phyloP scores from a whole-genome alignment of 1,284 basidiomycete species.

The Xanthoconium separans region DNA sequence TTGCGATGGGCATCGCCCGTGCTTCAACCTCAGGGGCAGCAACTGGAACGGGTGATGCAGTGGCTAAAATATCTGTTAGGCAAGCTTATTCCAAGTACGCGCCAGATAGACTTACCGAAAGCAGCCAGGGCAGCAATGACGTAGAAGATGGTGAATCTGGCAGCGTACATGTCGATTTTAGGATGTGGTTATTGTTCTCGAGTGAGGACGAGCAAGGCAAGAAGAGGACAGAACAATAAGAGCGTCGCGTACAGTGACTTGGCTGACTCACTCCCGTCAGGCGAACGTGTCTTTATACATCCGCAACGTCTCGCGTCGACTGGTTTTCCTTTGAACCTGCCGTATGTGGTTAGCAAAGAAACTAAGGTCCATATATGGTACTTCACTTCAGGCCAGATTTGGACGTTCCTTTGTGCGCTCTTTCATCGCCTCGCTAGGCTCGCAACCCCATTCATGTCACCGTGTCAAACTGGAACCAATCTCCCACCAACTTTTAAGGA shows the following conservation, averaged over 20 bases:
- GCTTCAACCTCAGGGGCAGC: constrained; percentile 8
- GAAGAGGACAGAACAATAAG: constrained; percentile 34
- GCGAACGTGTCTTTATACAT: constrained; percentile 25
- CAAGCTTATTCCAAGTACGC: not conserved
- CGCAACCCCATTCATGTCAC: not conserved
- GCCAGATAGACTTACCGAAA: constrained; percentile 19
- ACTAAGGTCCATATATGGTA: constrained; percentile 23
- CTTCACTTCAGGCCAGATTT: constrained; percentile 27
- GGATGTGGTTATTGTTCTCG: constrained; percentile 30
- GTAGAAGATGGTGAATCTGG: constrained; percentile 29
- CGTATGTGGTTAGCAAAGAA: constrained; percentile 22
- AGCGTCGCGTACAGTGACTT: constrained; percentile 14
- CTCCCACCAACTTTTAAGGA: constrained; percentile 15
- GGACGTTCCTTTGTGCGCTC: constrained; percentile 28
- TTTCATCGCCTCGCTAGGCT: not conserved
- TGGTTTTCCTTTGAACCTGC: constrained; percentile 26
- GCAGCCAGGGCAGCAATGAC: constrained; percentile 27
- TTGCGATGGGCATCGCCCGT: not conserved
- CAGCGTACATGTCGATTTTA: constrained; percentile 28
- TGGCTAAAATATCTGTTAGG: constrained; percentile 15
- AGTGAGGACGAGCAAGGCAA: constrained; percentile 2
- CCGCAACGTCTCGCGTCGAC: not conserved
- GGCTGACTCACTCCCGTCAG: constrained; percentile 16
- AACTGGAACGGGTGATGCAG: constrained; percentile 28
- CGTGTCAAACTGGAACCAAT: not conserved